Evolutionary conservation across 2,329 filamentous ascomycete genomes (phyloP).

Genomic region (Ramichloridium luteum): DNA sequence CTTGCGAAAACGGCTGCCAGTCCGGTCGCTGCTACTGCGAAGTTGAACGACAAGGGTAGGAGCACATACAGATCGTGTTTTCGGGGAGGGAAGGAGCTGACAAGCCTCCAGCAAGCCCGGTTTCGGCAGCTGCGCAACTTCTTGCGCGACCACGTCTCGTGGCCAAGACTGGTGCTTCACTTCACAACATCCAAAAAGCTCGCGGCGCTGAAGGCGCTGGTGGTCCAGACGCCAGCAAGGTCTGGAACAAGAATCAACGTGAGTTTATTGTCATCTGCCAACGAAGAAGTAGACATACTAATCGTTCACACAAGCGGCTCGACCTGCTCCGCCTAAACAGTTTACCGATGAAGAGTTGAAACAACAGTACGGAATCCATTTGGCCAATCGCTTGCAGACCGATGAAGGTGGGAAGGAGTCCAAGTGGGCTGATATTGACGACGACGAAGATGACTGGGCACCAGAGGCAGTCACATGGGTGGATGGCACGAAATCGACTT

Average conservation of each 20-base stretch:
- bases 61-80: background rate
- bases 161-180: constrained; percentile 56
- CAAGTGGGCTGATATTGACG: constrained; percentile 84
- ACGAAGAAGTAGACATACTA: constrained; percentile 3
- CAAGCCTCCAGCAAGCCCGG: constrained; percentile 30
- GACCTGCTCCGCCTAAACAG: constrained; percentile 62
- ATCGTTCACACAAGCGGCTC: constrained; percentile 35
- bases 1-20: constrained; percentile 57
- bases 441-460: constrained; percentile 78
- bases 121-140: constrained; percentile 27
- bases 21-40: constrained; percentile 32
- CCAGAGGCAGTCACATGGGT: constrained; percentile 80
- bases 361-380: constrained; percentile 75
- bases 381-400: constrained; percentile 64
- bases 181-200: constrained; percentile 35
- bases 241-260: constrained; percentile 87
- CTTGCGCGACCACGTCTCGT: constrained; percentile 58
- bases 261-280: constrained; percentile 29
- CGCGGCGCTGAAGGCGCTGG: constrained; percentile 24
- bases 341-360: constrained; percentile 76
- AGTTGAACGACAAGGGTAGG: constrained; percentile 44
- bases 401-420: constrained; percentile 63
- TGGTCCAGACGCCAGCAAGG: constrained; percentile 58
- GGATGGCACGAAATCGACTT: constrained; percentile 70
- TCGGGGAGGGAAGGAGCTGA: constrained; percentile 7